Evolutionary conservation across 257 asterid species (phyloP).

Genomic region (Solanum microdontum): DNA sequence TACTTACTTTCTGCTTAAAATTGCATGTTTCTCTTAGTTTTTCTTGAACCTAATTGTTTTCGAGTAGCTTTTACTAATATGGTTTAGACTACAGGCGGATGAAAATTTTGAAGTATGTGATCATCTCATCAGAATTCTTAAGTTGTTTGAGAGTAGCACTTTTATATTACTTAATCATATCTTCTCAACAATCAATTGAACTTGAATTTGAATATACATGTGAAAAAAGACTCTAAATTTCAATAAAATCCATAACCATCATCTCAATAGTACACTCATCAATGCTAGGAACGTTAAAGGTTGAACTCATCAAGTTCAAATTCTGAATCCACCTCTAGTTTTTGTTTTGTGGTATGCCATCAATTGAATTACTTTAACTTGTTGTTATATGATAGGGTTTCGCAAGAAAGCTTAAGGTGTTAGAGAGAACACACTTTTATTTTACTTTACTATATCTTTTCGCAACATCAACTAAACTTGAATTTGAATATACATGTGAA

Average conservation of each 20-base stretch:
- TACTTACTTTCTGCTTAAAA: not conserved
- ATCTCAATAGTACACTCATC: not conserved
- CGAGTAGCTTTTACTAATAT: not conserved
- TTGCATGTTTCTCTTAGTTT: not conserved
- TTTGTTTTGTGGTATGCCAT: not conserved
- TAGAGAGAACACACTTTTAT: not conserved
- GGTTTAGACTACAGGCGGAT: accelerated
- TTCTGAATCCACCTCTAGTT: not conserved
- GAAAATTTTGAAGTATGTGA: not conserved
- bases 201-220: not conserved
- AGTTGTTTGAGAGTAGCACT: not conserved
- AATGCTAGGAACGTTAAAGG: not conserved
- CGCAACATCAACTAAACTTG: not conserved
- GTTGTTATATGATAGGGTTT: slow-evolving; percentile 15
- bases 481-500: not conserved
- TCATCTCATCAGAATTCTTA: not conserved
- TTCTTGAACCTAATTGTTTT: not conserved
- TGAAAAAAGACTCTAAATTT: not conserved
- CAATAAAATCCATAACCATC: not conserved
- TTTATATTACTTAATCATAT: not conserved
- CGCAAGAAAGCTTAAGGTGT: not conserved
- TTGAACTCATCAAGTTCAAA: not conserved
- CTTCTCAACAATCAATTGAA: not conserved
- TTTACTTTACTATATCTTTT: not conserved
- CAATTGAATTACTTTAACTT: not conserved